Evolutionary conservation across 306 rosid genomes (phyloP).

Genomic region (Begonia fuchsioides): DNA sequence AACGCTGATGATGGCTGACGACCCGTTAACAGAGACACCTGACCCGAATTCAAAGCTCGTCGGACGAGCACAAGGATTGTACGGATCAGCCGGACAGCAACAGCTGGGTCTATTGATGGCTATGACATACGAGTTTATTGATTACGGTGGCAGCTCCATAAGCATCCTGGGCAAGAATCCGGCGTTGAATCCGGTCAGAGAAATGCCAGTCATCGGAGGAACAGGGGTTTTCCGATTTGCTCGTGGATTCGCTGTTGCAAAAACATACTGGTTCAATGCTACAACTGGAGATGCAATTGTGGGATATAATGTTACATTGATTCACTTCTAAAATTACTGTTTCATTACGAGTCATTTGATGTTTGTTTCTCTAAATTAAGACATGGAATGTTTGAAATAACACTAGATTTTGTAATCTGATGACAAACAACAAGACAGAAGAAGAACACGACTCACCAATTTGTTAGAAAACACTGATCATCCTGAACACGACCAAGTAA

Average conservation of each 20-base stretch:
- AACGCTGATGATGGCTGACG: conserved; percentile 46
- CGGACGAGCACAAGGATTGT: conserved; percentile 73
- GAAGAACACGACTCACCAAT: too few relatives aligned
- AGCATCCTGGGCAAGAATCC: conserved; percentile 50
- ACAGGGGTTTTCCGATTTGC: conserved; percentile 66
- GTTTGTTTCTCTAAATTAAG: too few relatives aligned
- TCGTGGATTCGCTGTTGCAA: conserved; percentile 56
- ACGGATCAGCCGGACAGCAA: conserved; percentile 45
- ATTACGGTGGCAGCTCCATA: conserved; percentile 49
- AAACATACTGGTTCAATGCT: conserved; percentile 31
- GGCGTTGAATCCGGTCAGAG: conserved; percentile 31
- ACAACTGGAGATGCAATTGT: conserved; percentile 66
- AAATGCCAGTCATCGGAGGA: conserved; percentile 69
- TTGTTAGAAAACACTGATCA: too few relatives aligned
- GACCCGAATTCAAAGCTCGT: conserved; percentile 56
- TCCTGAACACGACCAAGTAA: too few relatives aligned
- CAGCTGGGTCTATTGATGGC: conserved; percentile 55
- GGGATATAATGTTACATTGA: conserved; percentile 52
- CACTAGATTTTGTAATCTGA: too few relatives aligned
- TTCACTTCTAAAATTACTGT: conserved; percentile 19
- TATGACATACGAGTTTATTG: conserved; percentile 37
- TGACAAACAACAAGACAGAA: too few relatives aligned
- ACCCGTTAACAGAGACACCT: conserved; percentile 48
- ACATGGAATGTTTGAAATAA: too few relatives aligned
- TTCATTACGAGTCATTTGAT: too few relatives aligned